phyloP scores from a whole-genome alignment of 768 basidiomycete species.

The Mycena floridula region DNA sequence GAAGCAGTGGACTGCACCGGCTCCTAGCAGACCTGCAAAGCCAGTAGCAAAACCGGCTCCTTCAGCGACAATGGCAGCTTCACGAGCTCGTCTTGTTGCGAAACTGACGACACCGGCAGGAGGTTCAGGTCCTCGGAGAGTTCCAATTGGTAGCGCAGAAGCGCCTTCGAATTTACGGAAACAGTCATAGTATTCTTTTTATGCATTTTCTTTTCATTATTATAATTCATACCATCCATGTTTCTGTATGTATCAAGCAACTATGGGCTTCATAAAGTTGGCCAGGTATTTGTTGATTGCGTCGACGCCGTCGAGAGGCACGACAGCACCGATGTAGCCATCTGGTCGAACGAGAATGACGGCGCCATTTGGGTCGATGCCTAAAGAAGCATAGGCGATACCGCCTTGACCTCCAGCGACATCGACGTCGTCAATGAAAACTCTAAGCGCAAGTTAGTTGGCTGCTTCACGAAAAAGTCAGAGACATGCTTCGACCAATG shows the following conservation, averaged over 20 bases:
- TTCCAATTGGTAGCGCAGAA: conserved; percentile 61
- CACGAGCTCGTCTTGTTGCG: neutral
- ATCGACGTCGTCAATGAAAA: conserved; percentile 53
- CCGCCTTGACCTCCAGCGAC: conserved; percentile 39
- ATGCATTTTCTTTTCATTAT: conserved; percentile 6
- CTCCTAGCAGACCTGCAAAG: neutral
- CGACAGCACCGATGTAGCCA: conserved; percentile 57
- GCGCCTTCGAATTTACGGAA: conserved; percentile 34
- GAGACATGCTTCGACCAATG: conserved; percentile 56
- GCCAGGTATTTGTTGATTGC: conserved; percentile 42
- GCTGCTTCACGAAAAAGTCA: neutral
- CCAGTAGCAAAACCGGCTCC: neutral
- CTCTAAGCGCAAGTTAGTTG: conserved; percentile 26
- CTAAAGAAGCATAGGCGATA: conserved; percentile 50
- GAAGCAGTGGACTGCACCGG: neutral
- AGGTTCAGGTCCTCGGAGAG: conserved; percentile 49
- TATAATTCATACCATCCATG: neutral
- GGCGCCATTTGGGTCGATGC: conserved; percentile 40
- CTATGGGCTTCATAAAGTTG: conserved; percentile 26
- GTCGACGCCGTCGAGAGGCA: conserved; percentile 36
- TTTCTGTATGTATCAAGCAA: neutral
- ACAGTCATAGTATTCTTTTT: neutral
- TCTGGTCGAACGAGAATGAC: conserved; percentile 57
- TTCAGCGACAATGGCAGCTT: neutral
- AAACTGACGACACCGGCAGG: neutral